Base-by-base conservation (phyloP, 2,329 filamentous ascomycete genomes). In the Fusarium miscanthi region DNA sequence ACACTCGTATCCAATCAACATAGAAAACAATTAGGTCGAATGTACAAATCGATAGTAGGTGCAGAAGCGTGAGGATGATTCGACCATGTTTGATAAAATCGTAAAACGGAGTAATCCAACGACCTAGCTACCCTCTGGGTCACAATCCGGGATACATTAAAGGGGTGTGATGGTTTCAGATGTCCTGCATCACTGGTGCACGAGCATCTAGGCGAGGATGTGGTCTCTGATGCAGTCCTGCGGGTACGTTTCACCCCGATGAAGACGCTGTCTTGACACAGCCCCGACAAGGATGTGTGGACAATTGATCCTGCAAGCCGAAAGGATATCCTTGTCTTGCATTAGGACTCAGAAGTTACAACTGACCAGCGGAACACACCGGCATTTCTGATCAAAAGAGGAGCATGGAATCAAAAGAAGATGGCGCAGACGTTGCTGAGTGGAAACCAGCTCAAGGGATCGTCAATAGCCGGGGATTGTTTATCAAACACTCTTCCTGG, bases 231-330 rank as follows among this genome's bases (percentile, higher is more conserved):
- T 81, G 85, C 84, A 85, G 64, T 84, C 83, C 83, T 78, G 83
- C 85, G 85, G 84, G 81, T 81, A 78, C 77, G 85, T 87, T 87
- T 87, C 85, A 86, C 70, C 76, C 81, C 82, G 78, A 81, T 78
- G 80, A 80, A 79, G 61, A 63, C 54, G 63, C 56, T 66, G 59
- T 62, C 63, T 70, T 62, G 57, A 78, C 69, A 69, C 72, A 74
- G 76, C 64, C 72, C 67, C 71, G 68, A 75, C 74, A 77, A 63
- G 76, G 75, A 73, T 74, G 35, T 46, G 57, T 51, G 63, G 72
- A 60, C 73, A 58, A 74, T 62, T 70, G 62, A 70, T 73, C 61
- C 64, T 63, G 61, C 57, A 67, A 63, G 64, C 70, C 57, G 38
- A 40, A 59, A 69, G 54, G 45, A 41, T 31, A 76, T 59, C 74